Evolutionary conservation across 1,284 basidiomycete species (phyloP).

Genomic region (Somion occarium): DNA sequence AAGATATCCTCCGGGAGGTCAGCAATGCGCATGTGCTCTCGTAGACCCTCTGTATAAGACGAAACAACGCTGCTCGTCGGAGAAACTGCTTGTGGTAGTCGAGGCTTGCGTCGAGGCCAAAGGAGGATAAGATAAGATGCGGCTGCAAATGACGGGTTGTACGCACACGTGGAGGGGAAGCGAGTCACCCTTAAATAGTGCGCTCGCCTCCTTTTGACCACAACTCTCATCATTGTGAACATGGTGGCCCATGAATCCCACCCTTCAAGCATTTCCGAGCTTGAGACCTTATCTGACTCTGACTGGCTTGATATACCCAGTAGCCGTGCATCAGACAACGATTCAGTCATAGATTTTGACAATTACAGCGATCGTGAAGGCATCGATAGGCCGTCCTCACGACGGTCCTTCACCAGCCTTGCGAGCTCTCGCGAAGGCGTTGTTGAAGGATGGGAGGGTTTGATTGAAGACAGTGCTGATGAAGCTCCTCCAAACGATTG

Average conservation of each 20-base stretch:
- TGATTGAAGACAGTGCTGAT: constrained; percentile 49
- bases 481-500: constrained; percentile 20
- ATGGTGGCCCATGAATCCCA: constrained; percentile 28
- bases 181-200: constrained; percentile 17
- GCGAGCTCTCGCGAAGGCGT: constrained; percentile 62
- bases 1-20: constrained; percentile 37
- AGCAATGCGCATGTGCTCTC: constrained; percentile 9
- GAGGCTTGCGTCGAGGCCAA: not conserved
- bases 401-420: constrained; percentile 61
- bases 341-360: constrained; percentile 49
- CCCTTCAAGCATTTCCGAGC: constrained; percentile 42
- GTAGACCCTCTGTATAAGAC: not conserved
- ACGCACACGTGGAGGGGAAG: constrained; percentile 5
- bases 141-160: not conserved
- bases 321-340: constrained; percentile 59
- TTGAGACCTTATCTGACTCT: constrained; percentile 63
- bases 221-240: constrained; percentile 27
- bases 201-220: constrained; percentile 20
- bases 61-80: not conserved
- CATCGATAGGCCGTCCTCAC: constrained; percentile 48
- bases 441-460: constrained; percentile 70
- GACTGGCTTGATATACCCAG: constrained; percentile 76
- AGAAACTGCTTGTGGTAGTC: constrained; percentile 1
- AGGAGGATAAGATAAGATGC: constrained; percentile 18
- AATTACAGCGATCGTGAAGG: constrained; percentile 54